Percentiles rank a stretch among this genome's conserved stretches.
phyloP scores from a whole-genome alignment of 129 eudicot genomes.

The Centrapalus pauciflorus region DNA sequence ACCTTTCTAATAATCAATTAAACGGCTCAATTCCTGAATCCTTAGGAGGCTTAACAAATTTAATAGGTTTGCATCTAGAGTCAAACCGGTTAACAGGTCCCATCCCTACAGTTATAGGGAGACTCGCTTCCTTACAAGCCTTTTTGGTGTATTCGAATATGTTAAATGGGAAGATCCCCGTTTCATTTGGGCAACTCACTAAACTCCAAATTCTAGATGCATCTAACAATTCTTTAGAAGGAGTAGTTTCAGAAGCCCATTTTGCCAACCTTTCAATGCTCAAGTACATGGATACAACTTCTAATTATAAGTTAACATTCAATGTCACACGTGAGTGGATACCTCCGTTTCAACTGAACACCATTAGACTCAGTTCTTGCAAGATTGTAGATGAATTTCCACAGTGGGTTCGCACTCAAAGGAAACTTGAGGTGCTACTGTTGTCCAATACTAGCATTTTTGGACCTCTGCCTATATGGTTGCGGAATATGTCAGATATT shows the following conservation, averaged over 20 bases:
- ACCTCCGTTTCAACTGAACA: constrained; percentile 10
- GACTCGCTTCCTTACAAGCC: background rate
- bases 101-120: constrained; percentile 6
- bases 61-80: background rate
- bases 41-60: background rate
- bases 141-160: constrained; percentile 5
- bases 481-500: background rate
- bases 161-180: constrained; percentile 14
- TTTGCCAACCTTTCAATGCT: constrained; percentile 15
- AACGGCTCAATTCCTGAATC: background rate
- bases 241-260: constrained; percentile 17
- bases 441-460: constrained; percentile 18
- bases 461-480: constrained; percentile 19
- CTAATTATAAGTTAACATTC: background rate
- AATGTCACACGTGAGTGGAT: constrained; percentile 11
- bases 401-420: constrained; percentile 23
- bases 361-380: background rate
- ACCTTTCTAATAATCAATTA: constrained; percentile 12
- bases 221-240: constrained; percentile 16
- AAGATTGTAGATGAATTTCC: constrained; percentile 19
- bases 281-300: background rate
- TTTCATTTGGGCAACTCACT: constrained; percentile 4
- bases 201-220: constrained; percentile 7
- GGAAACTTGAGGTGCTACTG: background rate
- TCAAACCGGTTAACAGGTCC: background rate